Conservation (phyloP, 1,139 yeast species). For the Kurtzmaniella natalensis region DNA sequence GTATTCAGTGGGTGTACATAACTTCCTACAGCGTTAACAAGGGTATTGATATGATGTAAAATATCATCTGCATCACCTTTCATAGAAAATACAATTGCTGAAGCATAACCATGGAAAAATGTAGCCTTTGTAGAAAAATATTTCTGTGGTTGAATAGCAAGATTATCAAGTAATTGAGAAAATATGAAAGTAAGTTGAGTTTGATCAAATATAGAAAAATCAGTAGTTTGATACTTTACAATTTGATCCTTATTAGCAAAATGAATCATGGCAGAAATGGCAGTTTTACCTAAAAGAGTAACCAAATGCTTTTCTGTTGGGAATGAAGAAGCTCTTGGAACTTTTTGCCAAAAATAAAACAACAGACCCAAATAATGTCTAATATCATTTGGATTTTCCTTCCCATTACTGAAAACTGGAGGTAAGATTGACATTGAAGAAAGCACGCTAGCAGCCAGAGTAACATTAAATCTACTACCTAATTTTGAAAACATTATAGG, state of each 20-base stretch:
- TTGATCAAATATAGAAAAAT: constrained; percentile 59
- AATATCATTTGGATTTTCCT: constrained; percentile 30
- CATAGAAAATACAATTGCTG: constrained; percentile 62
- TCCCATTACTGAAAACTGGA: constrained; percentile 19
- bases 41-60: constrained; percentile 48
- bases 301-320: constrained; percentile 66
- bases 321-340: constrained; percentile 41
- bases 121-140: constrained; percentile 36
- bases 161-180: constrained; percentile 51
- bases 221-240: constrained; percentile 16
- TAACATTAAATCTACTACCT: constrained; percentile 49
- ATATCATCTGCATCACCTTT: constrained; percentile 52
- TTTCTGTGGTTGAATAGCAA: constrained; percentile 41
- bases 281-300: constrained; percentile 60
- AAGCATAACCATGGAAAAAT: constrained; percentile 57
- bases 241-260: constrained; percentile 15
- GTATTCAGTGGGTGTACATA: constrained; percentile 88
- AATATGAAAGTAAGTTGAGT: constrained; percentile 58
- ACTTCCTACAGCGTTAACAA: constrained; percentile 72
- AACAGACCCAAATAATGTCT: constrained; percentile 60
- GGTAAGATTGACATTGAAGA: constrained; percentile 60
- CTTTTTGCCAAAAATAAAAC: constrained; percentile 71
- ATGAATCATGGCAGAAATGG: constrained; percentile 43
- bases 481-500: constrained; percentile 35
- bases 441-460: constrained; percentile 55